Evolutionary conservation across 2,329 filamentous ascomycete genomes (phyloP), one percentile per base, ranked within the genome.

Genomic region (Hypoxylon rubiginosum): DNA sequence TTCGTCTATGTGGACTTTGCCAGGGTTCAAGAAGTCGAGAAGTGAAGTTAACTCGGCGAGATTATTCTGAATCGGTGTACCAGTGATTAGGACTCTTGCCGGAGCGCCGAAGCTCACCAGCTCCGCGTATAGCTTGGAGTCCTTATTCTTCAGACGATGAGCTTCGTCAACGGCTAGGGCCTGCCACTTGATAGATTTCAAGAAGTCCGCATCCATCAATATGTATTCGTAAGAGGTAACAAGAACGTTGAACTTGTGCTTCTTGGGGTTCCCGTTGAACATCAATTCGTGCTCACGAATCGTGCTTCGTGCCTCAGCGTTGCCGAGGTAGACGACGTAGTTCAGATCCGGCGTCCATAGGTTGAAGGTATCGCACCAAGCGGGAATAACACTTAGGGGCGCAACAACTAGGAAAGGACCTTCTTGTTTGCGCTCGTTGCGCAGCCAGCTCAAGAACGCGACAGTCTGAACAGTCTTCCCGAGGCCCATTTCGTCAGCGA

Each of bases 391-490:
- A 66, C 95, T 98, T 24, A 99, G 86, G 28, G 96, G 96, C 7
- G 97, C 96, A n/a, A 98, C 93, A 64, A 98, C 95, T 46, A 99
- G 88, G 76, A 97, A 98, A 0, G 96, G 96, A 0, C 96, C 96
- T 79, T 98, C 92, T 78, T 99, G 96, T 53, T 86, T 86, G 71
- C 95, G 90, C 63, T 94, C 90, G 79, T 98, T 95, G 58, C 93
- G 92, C 65, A 99, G 86, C 95, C 96, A 99, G 77, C 95, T 97
- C 79, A 99, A 91, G 78, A 98, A 98, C 0, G 95, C 90, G 28
- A 99, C 94, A 0, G 95, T 97, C 81, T 99, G 96, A 0, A 99
- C 96, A 0, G 96, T 99, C 82, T 99, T 99, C 28, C 96, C 96
- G 13, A 99, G 86, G 73, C 96, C 96, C 96, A 99, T 99, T 81